Evolutionary conservation across 2,329 filamentous ascomycete genomes (phyloP).

Genomic region (Cordyceps farinosa): DNA sequence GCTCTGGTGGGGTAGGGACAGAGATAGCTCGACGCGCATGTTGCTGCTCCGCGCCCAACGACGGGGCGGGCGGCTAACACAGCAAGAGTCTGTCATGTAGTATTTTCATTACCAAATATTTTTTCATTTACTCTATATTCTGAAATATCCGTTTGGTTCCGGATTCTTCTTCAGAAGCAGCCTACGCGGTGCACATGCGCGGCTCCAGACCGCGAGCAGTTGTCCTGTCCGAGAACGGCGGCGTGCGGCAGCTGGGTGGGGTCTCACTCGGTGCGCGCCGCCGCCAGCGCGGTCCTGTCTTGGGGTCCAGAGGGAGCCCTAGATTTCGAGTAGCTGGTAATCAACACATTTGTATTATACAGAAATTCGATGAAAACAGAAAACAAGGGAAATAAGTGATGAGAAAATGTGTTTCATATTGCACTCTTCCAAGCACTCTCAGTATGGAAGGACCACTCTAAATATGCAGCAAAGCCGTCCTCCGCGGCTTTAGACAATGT

Average conservation of each 20-base stretch:
- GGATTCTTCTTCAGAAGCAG: neutral
- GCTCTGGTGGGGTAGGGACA: constrained; percentile 10
- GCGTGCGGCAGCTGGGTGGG: neutral
- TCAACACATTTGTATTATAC: no score
- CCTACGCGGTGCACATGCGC: neutral
- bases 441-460: neutral
- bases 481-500: neutral
- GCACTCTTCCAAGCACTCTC: neutral
- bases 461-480: neutral
- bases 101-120: neutral
- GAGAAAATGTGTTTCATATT: neutral
- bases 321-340: no score
- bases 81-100: neutral
- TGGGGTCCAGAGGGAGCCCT: neutral
- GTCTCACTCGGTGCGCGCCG: constrained; percentile 13
- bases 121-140: neutral
- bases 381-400: neutral
- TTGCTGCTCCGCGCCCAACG: neutral
- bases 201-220: constrained; percentile 9
- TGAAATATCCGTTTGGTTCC: neutral
- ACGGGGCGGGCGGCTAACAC: constrained; percentile 1
- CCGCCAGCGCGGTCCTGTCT: constrained; percentile 10
- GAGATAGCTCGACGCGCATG: neutral
- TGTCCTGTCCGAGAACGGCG: constrained; percentile 12
- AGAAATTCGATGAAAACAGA: neutral